A percentile compares a stretch with the other conserved stretches of the same genome.
Conservation (phyloP, 2,329 filamentous ascomycete genomes). For the Sporothrix humicola region DNA sequence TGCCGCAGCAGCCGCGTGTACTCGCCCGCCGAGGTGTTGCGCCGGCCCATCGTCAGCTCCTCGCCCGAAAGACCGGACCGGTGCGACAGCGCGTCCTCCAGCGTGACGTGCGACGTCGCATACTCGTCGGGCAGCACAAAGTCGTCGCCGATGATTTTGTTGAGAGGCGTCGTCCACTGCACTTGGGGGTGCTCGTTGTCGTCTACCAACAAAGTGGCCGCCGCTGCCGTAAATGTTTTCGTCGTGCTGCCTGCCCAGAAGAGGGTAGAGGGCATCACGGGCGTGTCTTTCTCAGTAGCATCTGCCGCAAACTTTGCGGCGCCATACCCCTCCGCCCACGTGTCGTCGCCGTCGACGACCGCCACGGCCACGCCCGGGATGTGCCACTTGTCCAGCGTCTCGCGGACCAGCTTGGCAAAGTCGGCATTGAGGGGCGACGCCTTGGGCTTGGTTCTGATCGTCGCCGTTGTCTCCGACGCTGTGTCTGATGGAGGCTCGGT, state of each 20-base stretch:
- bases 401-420: background rate
- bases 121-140: constrained; percentile 9
- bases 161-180: constrained; percentile 2
- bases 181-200: background rate
- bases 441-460: background rate
- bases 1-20: background rate
- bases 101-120: background rate
- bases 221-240: constrained; percentile 1
- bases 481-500: background rate
- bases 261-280: background rate
- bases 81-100: background rate
- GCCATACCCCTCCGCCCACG: constrained; percentile 4
- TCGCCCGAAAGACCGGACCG: background rate
- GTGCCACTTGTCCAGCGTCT: background rate
- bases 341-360: background rate
- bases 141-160: background rate
- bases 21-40: background rate
- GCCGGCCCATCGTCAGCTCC: background rate
- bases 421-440: background rate
- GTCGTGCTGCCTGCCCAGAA: constrained; percentile 15
- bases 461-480: too few relatives aligned
- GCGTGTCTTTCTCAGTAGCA: background rate
- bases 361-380: constrained; percentile 8
- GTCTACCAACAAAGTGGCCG: background rate
- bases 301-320: background rate